These are phyloP conservation scores for Fagus crenata DNA, from an alignment of 306 rosid genomes.

Conservation along the genomic window DNA sequence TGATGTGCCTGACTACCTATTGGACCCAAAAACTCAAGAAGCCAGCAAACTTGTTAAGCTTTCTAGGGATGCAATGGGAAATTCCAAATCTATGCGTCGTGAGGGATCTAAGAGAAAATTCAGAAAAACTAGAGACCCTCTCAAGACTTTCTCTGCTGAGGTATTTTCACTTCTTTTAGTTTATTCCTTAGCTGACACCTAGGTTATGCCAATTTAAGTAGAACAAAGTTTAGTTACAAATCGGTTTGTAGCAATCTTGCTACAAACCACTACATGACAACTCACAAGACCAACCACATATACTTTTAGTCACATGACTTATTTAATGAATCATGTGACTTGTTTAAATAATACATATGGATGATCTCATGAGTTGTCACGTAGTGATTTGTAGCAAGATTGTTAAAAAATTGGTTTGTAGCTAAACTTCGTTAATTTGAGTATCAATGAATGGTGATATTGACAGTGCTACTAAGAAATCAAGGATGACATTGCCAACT, in stretches of 20 bases:
- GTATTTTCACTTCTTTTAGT: conserved; percentile 28
- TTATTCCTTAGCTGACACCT: neutral
- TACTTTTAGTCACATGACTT: too few relatives aligned
- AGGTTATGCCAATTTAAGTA: conserved; percentile 4
- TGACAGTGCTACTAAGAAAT: neutral
- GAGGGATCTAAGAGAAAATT: conserved; percentile 46
- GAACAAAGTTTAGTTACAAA: too few relatives aligned
- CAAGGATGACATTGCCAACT: neutral
- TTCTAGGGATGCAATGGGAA: conserved; percentile 71
- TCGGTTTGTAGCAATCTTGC: too few relatives aligned
- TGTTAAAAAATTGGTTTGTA: too few relatives aligned
- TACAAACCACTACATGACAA: too few relatives aligned
- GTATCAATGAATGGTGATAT: neutral
- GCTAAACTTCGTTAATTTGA: neutral
- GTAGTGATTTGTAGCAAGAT: too few relatives aligned
- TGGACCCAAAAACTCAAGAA: conserved; percentile 75
- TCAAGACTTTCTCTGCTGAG: conserved; percentile 53
- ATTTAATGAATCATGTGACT: too few relatives aligned
- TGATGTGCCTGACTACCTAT: conserved; percentile 76
- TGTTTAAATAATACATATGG: too few relatives aligned
- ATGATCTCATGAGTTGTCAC: too few relatives aligned
- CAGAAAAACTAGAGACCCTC: conserved; percentile 58
- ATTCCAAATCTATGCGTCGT: conserved; percentile 35
- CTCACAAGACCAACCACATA: too few relatives aligned
- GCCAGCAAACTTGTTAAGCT: conserved; percentile 75